These are phyloP conservation scores for Pholiota molesta DNA, from an alignment of 768 basidiomycete species.

Conservation along the genomic window DNA sequence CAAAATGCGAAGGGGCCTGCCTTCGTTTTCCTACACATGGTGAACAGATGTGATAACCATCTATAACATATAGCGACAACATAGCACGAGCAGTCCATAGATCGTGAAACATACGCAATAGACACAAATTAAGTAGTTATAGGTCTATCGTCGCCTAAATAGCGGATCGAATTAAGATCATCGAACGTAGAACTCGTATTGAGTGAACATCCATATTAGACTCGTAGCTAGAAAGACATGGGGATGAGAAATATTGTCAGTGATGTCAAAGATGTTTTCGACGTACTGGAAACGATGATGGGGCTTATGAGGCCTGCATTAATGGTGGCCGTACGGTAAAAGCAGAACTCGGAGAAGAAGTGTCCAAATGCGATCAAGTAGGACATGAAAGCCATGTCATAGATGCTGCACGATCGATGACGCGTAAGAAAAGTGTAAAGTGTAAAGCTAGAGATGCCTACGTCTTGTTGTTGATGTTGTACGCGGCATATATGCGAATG, in stretches of 20 bases:
- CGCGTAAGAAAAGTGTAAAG: slow-evolving; percentile 9
- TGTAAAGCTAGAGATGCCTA: slow-evolving; percentile 38
- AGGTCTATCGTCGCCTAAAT: neutral
- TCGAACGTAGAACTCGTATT: slow-evolving; percentile 80
- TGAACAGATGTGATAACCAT: too few species aligned
- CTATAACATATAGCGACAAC: neutral
- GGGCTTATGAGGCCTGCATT: slow-evolving; percentile 67
- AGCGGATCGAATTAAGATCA: slow-evolving; percentile 4
- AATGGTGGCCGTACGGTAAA: slow-evolving; percentile 77
- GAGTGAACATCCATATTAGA: slow-evolving; percentile 85
- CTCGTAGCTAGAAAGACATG: slow-evolving; percentile 38
- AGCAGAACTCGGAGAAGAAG: slow-evolving; percentile 82
- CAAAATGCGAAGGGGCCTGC: neutral
- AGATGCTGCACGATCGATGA: slow-evolving; percentile 59
- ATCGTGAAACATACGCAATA: neutral
- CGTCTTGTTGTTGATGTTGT: slow-evolving; percentile 83
- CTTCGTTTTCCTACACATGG: neutral
- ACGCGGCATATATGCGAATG: slow-evolving; percentile 87
- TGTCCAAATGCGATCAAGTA: slow-evolving; percentile 92
- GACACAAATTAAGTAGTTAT: neutral
- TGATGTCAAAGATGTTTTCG: neutral
- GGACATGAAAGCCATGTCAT: slow-evolving; percentile 85
- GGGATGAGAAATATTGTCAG: slow-evolving; percentile 1
- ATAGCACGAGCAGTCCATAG: neutral
- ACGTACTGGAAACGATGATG: slow-evolving; percentile 84